Base-by-base conservation (phyloP, 2,329 filamentous ascomycete genomes). In the Seiridium cupressi region DNA sequence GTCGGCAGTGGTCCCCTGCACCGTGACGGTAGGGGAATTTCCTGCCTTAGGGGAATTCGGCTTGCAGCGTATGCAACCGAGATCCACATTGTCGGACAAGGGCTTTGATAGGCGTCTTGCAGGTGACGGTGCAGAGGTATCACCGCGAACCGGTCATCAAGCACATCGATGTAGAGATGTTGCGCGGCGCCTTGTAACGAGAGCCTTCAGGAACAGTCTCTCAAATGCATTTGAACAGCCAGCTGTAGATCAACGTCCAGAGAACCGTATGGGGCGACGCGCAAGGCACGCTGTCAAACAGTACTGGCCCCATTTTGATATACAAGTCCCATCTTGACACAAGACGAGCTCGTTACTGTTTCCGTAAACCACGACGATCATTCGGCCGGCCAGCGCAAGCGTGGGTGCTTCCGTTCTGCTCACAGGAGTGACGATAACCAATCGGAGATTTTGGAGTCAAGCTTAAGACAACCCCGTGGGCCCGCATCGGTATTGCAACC, bases 31-130 rank as follows among this genome's bases (percentile, higher is more conserved):
- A 64, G 62, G 62, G 66, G 57, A 62, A 48, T 63, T 60, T 63
- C 65, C 64, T 60, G 62, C 63, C 59, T 63, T 66, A 64, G 63
- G 65, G 59, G 61, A 63, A 57, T 67, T 67, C 44, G 26, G 10
- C 55, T 47, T 57, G 60, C 65, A 66, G 65, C 65, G 66, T 60
- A 65, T 64, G 64, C 18, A 26, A 26, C 18, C 18, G 18, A 26
- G 18, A 26, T 26, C 18, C 18, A 26, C 18, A 26, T 26, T 26
- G 18, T 26, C 18, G 2, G 18, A 26, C 18, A 26, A 26, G 18
- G 18, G 18, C 18, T 26, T 26, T 26, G 18, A 26, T 26, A 26
- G 18, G 18, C 18, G 18, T 26, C 18, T 26, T 26, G 18, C 18
- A 26, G 18, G 18, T 26, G 18, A 26, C 18, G 18, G 18, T 26